Conservation (phyloP, 352 stramenopile species). For the Thraustochytrium striatum region DNA sequence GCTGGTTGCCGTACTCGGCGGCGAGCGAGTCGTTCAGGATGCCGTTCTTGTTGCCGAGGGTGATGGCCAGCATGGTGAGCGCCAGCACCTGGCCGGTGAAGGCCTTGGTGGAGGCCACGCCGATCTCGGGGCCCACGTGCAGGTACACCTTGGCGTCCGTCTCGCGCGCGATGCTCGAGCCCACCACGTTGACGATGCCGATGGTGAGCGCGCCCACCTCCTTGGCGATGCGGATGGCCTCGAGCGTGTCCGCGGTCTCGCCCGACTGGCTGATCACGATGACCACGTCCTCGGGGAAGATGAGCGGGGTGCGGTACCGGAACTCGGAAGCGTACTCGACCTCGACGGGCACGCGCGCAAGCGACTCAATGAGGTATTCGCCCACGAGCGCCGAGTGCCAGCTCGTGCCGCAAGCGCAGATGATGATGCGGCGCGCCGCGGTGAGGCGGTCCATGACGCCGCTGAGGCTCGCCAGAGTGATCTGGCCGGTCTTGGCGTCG, state of each 20-base stretch:
- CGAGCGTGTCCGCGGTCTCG: constrained; percentile 89
- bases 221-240: constrained; percentile 78
- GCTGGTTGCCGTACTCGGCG: constrained; percentile 8
- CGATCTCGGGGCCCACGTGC: constrained; percentile 94
- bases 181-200: constrained; percentile 95
- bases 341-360: constrained; percentile 53
- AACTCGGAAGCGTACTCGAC: constrained; percentile 60
- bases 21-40: constrained; percentile 46
- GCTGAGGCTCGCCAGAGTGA: constrained; percentile 16
- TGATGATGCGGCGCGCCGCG: constrained; percentile 53
- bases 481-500: constrained; percentile 13
- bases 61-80: constrained; percentile 54
- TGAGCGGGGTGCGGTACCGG: constrained; percentile 54
- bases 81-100: constrained; percentile 92
- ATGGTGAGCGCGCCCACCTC: constrained; percentile 71
- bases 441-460: constrained; percentile 48
- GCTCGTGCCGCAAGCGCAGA: constrained; percentile 56
- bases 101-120: constrained; percentile 96
- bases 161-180: constrained; percentile 89
- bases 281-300: constrained; percentile 54
- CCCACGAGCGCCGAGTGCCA: constrained; percentile 55
- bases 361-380: constrained; percentile 55
- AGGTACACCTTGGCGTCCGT: constrained; percentile 92
- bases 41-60: constrained; percentile 49
- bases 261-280: constrained; percentile 95